Evolutionary conservation across 257 asterid species (phyloP).

Genomic region (Leonotis leonurus): DNA sequence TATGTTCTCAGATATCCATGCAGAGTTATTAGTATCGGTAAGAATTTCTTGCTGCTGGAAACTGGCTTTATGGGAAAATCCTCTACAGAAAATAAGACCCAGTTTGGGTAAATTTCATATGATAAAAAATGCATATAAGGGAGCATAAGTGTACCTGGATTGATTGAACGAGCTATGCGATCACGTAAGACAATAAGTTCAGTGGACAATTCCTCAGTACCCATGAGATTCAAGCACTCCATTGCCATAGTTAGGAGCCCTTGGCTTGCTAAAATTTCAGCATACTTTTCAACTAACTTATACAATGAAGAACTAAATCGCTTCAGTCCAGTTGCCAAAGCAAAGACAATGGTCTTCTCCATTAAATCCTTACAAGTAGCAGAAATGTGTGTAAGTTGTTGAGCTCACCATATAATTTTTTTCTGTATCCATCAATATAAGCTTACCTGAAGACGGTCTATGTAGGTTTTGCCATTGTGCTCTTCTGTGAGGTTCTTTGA

Average conservation of each 20-base stretch:
- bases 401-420: background rate
- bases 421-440: constrained; percentile 7
- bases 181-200: constrained; percentile 75
- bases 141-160: constrained; percentile 75
- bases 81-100: background rate
- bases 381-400: constrained; percentile 7
- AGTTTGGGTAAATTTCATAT: background rate
- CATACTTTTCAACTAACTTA: constrained; percentile 87
- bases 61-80: background rate
- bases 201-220: constrained; percentile 72
- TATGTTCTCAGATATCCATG: background rate
- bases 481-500: constrained; percentile 53
- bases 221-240: constrained; percentile 84
- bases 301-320: constrained; percentile 69
- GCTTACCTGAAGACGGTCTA: constrained; percentile 77
- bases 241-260: constrained; percentile 86
- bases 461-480: constrained; percentile 60
- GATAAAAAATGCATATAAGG: too few species aligned
- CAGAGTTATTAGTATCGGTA: background rate
- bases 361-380: constrained; percentile 60
- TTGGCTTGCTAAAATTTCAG: constrained; percentile 91
- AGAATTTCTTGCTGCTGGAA: background rate
- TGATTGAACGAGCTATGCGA: constrained; percentile 64
- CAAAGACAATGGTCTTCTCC: constrained; percentile 90
- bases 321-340: constrained; percentile 85